A percentile compares a stretch with the other conserved stretches of the same genome.
Conservation (phyloP, 305 asterid species). For the Fraxinus sp. region DNA sequence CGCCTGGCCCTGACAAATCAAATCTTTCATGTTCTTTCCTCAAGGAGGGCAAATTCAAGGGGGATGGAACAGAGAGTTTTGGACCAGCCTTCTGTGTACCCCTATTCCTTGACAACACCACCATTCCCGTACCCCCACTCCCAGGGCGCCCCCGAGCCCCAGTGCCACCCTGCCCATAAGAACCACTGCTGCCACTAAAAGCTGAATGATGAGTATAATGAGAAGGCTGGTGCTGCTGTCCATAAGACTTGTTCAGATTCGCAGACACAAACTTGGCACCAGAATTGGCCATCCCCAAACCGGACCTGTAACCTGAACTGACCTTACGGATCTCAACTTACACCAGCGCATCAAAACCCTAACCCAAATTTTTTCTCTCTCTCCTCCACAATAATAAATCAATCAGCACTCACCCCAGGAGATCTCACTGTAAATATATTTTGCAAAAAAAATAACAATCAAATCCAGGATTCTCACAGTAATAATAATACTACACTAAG, state of each 20-base stretch:
- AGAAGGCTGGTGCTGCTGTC: slow-evolving; percentile 55
- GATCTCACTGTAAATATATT: slow-evolving; percentile 39
- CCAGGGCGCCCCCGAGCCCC: slow-evolving; percentile 59
- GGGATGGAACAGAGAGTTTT: slow-evolving; percentile 92
- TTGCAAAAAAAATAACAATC: not conserved
- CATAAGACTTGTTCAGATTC: slow-evolving; percentile 87
- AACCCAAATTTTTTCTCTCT: slow-evolving; percentile 28
- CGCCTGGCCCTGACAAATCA: slow-evolving; percentile 57
- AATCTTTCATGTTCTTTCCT: slow-evolving; percentile 89
- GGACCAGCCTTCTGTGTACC: slow-evolving; percentile 61
- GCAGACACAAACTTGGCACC: slow-evolving; percentile 79
- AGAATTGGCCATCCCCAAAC: slow-evolving; percentile 80
- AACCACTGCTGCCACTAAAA: slow-evolving; percentile 45
- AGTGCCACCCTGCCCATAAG: slow-evolving; percentile 54
- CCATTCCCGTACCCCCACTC: slow-evolving; percentile 75
- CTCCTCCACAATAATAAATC: slow-evolving; percentile 26
- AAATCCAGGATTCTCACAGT: slow-evolving; percentile 28
- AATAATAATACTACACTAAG: not conserved
- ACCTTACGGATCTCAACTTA: slow-evolving; percentile 46
- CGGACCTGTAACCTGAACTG: slow-evolving; percentile 37
- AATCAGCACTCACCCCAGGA: slow-evolving; percentile 27
- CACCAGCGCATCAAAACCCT: slow-evolving; percentile 67
- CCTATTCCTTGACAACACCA: slow-evolving; percentile 69
- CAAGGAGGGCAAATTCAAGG: slow-evolving; percentile 93
- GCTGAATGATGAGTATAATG: slow-evolving; percentile 44